phyloP scores from a whole-genome alignment of 208 protist species.

The Zelonia costaricensis region DNA sequence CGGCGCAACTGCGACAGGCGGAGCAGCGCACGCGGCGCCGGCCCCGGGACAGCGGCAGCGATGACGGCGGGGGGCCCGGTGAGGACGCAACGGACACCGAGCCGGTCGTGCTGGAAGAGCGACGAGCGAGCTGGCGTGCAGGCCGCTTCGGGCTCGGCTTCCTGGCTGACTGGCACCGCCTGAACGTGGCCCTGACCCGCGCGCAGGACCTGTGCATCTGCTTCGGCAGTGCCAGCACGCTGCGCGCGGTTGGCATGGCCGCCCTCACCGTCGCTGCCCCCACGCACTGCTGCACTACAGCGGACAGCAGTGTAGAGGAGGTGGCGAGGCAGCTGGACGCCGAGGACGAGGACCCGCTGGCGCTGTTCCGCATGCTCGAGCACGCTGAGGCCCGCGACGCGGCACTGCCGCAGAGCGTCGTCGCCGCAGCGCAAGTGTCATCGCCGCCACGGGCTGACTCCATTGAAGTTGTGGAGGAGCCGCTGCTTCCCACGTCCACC shows the following conservation, averaged over 20 bases:
- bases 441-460: too few relatives aligned
- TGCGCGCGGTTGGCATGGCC: constrained; percentile 34
- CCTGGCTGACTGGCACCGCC: constrained; percentile 81
- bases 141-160: constrained; percentile 78
- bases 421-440: not conserved
- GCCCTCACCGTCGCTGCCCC: constrained; percentile 3
- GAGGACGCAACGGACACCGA: too few relatives aligned
- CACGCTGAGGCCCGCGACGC: constrained; percentile 35
- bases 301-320: constrained; percentile 20
- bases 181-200: constrained; percentile 95
- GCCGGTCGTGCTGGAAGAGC: constrained; percentile 11
- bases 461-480: constrained; percentile 4
- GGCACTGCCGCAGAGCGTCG: not conserved
- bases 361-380: constrained; percentile 47
- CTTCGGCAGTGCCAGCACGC: constrained; percentile 52
- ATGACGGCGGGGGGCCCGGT: not conserved
- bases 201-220: constrained; percentile 82
- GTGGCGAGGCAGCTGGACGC: constrained; percentile 26
- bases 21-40: constrained; percentile 20
- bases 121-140: constrained; percentile 10
- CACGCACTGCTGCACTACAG: constrained; percentile 18
- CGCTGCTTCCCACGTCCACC: not conserved
- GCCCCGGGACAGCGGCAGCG: constrained; percentile 18
- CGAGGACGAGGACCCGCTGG: constrained; percentile 61
- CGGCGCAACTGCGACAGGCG: constrained; percentile 27